These are phyloP conservation scores for Gliomastix tumulicola DNA, from an alignment of 2,329 filamentous ascomycete genomes.

Conservation along the genomic window DNA sequence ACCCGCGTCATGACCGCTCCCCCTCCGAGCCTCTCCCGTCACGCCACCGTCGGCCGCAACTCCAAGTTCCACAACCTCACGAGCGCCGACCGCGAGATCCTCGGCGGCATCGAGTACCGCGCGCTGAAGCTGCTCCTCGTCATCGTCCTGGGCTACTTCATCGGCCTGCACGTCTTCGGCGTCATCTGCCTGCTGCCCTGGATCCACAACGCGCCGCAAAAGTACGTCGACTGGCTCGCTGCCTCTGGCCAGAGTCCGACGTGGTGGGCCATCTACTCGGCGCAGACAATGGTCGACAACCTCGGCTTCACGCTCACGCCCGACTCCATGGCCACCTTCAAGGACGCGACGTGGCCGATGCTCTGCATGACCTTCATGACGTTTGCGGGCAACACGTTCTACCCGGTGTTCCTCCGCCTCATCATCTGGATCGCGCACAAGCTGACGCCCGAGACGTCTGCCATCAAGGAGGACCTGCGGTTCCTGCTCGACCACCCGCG, in stretches of 20 bases:
- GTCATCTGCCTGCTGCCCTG: conserved; percentile 38
- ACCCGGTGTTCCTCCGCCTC: conserved; percentile 51
- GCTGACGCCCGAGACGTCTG: conserved; percentile 26
- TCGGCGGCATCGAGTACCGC: conserved; percentile 46
- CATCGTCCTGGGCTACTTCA: conserved; percentile 36
- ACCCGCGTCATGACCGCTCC: conserved; percentile 7
- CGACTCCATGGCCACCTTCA: conserved; percentile 44
- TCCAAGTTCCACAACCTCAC: conserved; percentile 36
- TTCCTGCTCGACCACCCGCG: conserved; percentile 58
- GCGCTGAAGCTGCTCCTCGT: conserved; percentile 40
- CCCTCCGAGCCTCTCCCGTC: conserved; percentile 30
- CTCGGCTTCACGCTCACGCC: conserved; percentile 48
- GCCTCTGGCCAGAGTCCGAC: conserved; percentile 28
- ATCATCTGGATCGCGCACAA: conserved; percentile 50
- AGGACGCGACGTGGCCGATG: conserved; percentile 31
- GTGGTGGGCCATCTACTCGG: conserved; percentile 45
- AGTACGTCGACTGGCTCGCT: conserved; percentile 29
- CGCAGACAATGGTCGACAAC: conserved; percentile 44
- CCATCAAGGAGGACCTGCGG: conserved; percentile 34
- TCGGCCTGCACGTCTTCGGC: conserved; percentile 37
- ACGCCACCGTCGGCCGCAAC: conserved; percentile 36
- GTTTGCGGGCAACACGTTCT: conserved; percentile 47
- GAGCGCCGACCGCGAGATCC: conserved; percentile 29
- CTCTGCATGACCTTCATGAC: conserved; percentile 40
- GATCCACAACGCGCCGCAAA: conserved; percentile 32